A percentile compares a stretch with the other conserved stretches of the same genome.
These are phyloP conservation scores for Pichia sp. DNA, from an alignment of 1,139 yeast species.

Conservation along the genomic window DNA sequence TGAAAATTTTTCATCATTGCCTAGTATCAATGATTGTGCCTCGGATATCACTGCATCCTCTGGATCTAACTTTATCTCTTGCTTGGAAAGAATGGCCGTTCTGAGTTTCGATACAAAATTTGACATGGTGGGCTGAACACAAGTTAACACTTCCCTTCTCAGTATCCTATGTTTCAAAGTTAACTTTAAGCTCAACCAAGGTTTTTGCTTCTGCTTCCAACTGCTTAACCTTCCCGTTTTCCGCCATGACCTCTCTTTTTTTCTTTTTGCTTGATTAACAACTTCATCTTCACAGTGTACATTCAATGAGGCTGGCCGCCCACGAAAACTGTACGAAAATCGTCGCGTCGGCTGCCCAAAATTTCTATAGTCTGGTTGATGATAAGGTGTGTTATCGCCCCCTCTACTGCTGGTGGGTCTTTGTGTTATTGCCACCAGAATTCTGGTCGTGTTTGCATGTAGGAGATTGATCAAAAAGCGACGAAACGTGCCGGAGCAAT, in stretches of 20 bases:
- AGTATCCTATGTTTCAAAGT: too few relatives aligned
- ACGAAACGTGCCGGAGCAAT: conserved; percentile 7
- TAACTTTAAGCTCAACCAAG: too few relatives aligned
- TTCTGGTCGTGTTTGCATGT: not conserved
- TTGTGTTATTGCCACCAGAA: not conserved
- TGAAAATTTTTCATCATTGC: conserved; percentile 22
- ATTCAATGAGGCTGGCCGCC: not conserved
- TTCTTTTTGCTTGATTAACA: too few relatives aligned
- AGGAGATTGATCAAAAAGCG: not conserved
- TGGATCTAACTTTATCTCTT: conserved; percentile 1
- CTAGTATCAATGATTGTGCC: conserved; percentile 29
- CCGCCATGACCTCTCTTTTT: too few relatives aligned
- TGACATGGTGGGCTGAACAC: not conserved
- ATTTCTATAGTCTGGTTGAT: not conserved
- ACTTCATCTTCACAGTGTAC: not conserved
- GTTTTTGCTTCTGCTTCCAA: too few relatives aligned
- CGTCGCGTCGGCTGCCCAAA: conserved; percentile 3
- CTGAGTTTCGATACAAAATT: conserved; percentile 7
- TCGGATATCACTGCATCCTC: conserved; percentile 18
- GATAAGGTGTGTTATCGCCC: not conserved
- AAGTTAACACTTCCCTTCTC: too few relatives aligned
- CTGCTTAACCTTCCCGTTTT: too few relatives aligned
- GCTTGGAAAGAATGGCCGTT: conserved; percentile 1
- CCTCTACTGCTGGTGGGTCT: not conserved
- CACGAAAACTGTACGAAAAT: not conserved